A percentile compares a stretch with the other conserved stretches of the same genome.
phyloP scores from a whole-genome alignment of 2,329 filamentous ascomycete species.

The Neonectria magnoliae region DNA sequence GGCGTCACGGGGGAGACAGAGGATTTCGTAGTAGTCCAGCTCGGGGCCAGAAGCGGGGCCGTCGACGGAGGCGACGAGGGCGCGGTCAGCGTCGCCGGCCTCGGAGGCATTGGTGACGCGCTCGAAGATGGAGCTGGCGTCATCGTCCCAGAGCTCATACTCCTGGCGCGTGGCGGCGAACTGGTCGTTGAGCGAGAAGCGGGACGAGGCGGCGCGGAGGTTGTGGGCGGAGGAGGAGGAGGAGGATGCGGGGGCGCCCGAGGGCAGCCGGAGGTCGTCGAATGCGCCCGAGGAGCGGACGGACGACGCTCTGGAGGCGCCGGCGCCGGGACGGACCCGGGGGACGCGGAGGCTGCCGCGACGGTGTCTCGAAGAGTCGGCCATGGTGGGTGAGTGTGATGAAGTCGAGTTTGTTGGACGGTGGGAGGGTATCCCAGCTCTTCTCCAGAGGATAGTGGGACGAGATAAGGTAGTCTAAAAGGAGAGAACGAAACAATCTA shows the following conservation, averaged over 20 bases:
- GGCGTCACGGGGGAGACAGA: slow-evolving; percentile 52
- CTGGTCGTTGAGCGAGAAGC: slow-evolving; percentile 59
- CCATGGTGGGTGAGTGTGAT: slow-evolving; percentile 33
- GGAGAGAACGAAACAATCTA: neutral
- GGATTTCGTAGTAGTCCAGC: slow-evolving; percentile 55
- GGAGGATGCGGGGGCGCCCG: neutral
- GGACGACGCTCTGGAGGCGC: slow-evolving; percentile 36
- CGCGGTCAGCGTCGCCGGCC: slow-evolving; percentile 28
- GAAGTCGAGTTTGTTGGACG: neutral
- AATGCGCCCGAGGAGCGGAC: slow-evolving; percentile 37
- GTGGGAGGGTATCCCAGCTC: slow-evolving; percentile 12
- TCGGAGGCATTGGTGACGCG: slow-evolving; percentile 42
- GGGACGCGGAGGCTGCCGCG: slow-evolving; percentile 45
- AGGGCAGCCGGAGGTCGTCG: slow-evolving; percentile 35
- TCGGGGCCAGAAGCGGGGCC: slow-evolving; percentile 5
- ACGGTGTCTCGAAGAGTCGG: slow-evolving; percentile 35
- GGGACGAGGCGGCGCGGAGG: slow-evolving; percentile 52
- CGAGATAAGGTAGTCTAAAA: neutral
- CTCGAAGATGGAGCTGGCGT: slow-evolving; percentile 56
- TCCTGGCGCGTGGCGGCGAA: slow-evolving; percentile 59
- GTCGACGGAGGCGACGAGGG: slow-evolving; percentile 20
- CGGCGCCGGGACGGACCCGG: slow-evolving; percentile 34
- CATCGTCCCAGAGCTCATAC: slow-evolving; percentile 60
- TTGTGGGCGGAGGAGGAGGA: neutral
- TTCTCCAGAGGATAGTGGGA: slow-evolving; percentile 2